These are phyloP conservation scores for Scutellospora calospora DNA, from an alignment of 371 early-diverging fungal genomes.

Conservation along the genomic window DNA sequence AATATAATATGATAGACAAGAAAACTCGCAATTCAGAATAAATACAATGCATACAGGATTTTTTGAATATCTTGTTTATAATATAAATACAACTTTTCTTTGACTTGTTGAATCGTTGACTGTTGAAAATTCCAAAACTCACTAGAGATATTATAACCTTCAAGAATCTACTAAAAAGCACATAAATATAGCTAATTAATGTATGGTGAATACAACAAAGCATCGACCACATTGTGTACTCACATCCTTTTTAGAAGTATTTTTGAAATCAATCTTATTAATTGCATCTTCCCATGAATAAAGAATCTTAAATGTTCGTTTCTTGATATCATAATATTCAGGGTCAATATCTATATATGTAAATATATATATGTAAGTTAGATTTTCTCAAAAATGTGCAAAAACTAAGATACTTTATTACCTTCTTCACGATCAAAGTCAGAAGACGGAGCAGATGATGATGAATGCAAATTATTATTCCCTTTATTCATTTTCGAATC, in stretches of 20 bases:
- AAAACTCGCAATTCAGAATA: not conserved
- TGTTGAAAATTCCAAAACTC: conserved; percentile 38
- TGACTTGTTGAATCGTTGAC: conserved; percentile 30
- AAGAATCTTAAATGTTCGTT: conserved; percentile 8
- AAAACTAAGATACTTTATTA: conserved; percentile 36
- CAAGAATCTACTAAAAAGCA: conserved; percentile 38
- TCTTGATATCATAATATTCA: conserved; percentile 22
- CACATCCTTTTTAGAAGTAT: conserved; percentile 35
- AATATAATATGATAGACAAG: not conserved
- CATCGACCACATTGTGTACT: conserved; percentile 23
- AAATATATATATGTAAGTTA: not conserved
- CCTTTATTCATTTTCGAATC: conserved; percentile 18
- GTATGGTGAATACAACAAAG: not conserved
- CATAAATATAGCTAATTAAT: conserved; percentile 22
- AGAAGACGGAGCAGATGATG: conserved; percentile 20
- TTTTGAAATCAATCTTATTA: conserved; percentile 33
- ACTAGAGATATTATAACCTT: conserved; percentile 21
- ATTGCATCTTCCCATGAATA: conserved; percentile 32
- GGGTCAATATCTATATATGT: conserved; percentile 2
- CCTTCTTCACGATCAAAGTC: conserved; percentile 2
- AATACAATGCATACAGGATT: conserved; percentile 39
- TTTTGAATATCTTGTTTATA: conserved; percentile 34
- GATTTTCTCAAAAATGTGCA: conserved; percentile 27
- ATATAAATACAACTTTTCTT: conserved; percentile 21
- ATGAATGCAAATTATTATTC: not conserved